Conservation (phyloP, 2,329 filamentous ascomycete species). For the Scytalidium lignicola region DNA sequence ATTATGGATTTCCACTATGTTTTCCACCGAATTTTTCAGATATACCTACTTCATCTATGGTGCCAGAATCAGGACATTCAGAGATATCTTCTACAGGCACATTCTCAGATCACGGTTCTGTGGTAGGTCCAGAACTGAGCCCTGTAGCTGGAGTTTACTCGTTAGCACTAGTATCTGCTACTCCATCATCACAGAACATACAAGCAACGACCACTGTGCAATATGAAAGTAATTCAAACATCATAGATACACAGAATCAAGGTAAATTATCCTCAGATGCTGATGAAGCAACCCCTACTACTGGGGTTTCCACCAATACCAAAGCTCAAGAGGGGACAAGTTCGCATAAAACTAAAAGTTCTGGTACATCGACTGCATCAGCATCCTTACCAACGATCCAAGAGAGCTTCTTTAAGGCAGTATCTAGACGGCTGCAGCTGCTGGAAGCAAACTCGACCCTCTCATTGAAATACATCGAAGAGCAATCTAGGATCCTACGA, state of each 20-base stretch:
- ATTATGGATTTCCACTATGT: neutral
- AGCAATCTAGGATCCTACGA: conserved; percentile 84
- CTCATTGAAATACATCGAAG: conserved; percentile 92
- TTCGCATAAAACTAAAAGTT: conserved; percentile 21
- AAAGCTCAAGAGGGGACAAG: conserved; percentile 16
- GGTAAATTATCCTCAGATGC: neutral
- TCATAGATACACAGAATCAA: neutral
- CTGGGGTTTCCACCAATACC: neutral
- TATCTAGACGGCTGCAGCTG: conserved; percentile 86
- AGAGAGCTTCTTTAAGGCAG: conserved; percentile 95
- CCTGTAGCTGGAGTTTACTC: neutral
- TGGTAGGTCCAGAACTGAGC: neutral
- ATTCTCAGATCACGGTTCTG: neutral
- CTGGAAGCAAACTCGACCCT: conserved; percentile 90
- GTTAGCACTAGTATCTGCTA: neutral
- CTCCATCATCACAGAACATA: neutral
- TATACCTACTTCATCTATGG: neutral
- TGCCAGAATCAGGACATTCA: neutral
- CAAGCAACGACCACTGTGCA: neutral
- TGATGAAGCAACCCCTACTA: neutral
- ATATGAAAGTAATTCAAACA: neutral
- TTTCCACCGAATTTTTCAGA: neutral
- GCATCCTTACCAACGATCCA: conserved; percentile 76
- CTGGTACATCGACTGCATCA: conserved; percentile 37
- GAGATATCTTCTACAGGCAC: neutral